These are phyloP conservation scores for Zalerion maritima DNA, from an alignment of 495 filamentous ascomycete genomes.

Conservation along the genomic window DNA sequence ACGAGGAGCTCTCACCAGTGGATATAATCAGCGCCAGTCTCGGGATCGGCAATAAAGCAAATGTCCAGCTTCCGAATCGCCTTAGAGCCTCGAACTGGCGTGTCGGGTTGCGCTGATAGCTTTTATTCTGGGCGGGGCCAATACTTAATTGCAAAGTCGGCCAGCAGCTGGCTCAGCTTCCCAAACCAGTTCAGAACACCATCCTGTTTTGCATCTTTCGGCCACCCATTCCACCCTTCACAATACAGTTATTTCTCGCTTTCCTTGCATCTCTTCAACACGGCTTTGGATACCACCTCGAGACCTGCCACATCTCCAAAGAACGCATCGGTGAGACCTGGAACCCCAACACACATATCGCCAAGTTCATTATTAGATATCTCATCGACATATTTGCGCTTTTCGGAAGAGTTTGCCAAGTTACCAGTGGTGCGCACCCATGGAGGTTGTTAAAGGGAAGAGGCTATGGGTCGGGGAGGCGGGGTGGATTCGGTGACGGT, in stretches of 20 bases:
- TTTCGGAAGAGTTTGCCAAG: too few relatives aligned
- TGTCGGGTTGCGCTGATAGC: conserved; percentile 3
- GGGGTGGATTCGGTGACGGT: too few relatives aligned
- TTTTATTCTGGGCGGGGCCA: conserved; percentile 4
- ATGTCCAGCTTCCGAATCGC: conserved; percentile 20
- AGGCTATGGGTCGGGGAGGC: too few relatives aligned
- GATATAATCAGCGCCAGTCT: conserved; percentile 7
- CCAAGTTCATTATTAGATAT: conserved; percentile 5
- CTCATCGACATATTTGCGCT: conserved; percentile 1
- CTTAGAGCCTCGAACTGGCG: conserved; percentile 3
- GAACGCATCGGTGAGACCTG: conserved; percentile 5
- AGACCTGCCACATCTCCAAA: conserved; percentile 6
- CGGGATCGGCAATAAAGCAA: conserved; percentile 14
- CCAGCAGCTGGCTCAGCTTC: conserved; percentile 12
- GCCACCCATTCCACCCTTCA: conserved; percentile 5
- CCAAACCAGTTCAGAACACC: conserved; percentile 11
- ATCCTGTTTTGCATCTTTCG: conserved; percentile 5
- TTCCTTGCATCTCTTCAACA: conserved; percentile 14
- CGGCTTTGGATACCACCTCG: conserved; percentile 8
- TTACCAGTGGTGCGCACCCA: too few relatives aligned
- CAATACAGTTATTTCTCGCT: conserved; percentile 6
- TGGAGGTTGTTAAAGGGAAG: too few relatives aligned
- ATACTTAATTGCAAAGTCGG: conserved; percentile 7
- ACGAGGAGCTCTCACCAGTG: conserved; percentile 22
- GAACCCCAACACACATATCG: conserved; percentile 4